Evolutionary conservation across 2,329 filamentous ascomycete species (phyloP).

Genomic region (Aspergillus pseudoterreus): DNA sequence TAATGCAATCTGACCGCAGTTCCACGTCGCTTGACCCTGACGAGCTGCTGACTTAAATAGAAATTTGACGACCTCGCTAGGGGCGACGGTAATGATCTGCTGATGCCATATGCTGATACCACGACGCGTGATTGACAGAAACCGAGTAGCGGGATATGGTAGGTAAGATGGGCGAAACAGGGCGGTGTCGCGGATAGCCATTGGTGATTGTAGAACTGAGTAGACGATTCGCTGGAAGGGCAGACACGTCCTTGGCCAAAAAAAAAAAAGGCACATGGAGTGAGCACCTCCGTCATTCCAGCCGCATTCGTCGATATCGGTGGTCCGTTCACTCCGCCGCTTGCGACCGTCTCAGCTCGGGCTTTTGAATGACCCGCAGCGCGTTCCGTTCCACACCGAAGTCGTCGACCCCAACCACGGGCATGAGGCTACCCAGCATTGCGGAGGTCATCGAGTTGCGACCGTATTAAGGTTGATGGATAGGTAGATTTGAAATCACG

Average conservation of each 20-base stretch:
- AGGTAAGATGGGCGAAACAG: too few relatives aligned
- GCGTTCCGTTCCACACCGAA: slow-evolving; percentile 1
- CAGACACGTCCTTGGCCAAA: neutral
- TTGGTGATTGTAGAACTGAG: neutral
- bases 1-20: too few relatives aligned
- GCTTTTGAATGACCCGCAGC: slow-evolving; percentile 1
- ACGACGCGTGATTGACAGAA: too few relatives aligned
- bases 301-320: slow-evolving; percentile 17
- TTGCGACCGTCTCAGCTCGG: slow-evolving; percentile 17
- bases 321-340: slow-evolving; percentile 6
- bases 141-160: too few relatives aligned
- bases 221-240: neutral
- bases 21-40: too few relatives aligned
- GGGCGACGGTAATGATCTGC: too few relatives aligned
- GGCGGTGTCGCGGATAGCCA: too few relatives aligned
- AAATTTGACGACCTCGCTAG: too few relatives aligned
- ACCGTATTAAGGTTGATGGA: neutral
- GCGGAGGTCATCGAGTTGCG: neutral
- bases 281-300: neutral
- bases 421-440: neutral
- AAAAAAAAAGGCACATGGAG: neutral
- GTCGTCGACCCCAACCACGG: slow-evolving; percentile 2
- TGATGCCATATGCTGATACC: too few relatives aligned
- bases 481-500: neutral
- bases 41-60: too few relatives aligned